These are phyloP conservation scores for Trichoderma sp. DNA, from an alignment of 2,329 filamentous ascomycete genomes.

Conservation along the genomic window DNA sequence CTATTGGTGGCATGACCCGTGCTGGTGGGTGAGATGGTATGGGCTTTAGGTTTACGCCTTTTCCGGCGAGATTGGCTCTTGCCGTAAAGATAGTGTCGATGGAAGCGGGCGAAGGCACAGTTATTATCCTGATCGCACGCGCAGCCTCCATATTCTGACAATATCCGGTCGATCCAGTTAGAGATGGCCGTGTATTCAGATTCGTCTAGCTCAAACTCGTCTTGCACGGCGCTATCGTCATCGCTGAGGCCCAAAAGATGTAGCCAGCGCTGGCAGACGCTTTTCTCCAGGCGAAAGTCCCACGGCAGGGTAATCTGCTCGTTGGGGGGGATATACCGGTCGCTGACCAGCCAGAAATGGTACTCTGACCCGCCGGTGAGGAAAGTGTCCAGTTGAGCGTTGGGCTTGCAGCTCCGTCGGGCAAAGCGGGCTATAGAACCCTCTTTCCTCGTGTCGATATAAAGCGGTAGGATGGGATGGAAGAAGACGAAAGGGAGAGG, in stretches of 20 bases:
- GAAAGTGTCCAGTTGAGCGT: slow-evolving; percentile 84
- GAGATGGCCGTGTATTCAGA: slow-evolving; percentile 64
- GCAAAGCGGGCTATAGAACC: slow-evolving; percentile 86
- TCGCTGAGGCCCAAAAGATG: slow-evolving; percentile 65
- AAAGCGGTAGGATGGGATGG: slow-evolving; percentile 84
- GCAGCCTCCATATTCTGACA: slow-evolving; percentile 79
- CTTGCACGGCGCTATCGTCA: slow-evolving; percentile 54
- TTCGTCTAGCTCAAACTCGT: slow-evolving; percentile 60
- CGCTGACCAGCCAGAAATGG: slow-evolving; percentile 91
- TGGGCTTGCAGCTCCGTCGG: slow-evolving; percentile 89
- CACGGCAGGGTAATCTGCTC: slow-evolving; percentile 67
- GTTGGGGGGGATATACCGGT: slow-evolving; percentile 68
- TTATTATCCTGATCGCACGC: slow-evolving; percentile 69
- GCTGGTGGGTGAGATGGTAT: slow-evolving; percentile 64
- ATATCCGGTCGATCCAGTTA: slow-evolving; percentile 68
- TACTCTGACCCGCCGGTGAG: slow-evolving; percentile 78
- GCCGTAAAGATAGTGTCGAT: slow-evolving; percentile 57
- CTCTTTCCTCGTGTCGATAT: slow-evolving; percentile 88
- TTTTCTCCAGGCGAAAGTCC: slow-evolving; percentile 69
- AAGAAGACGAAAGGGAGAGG: slow-evolving; percentile 81
- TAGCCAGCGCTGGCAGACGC: slow-evolving; percentile 56
- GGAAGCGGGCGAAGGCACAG: slow-evolving; percentile 67
- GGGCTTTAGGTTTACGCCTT: slow-evolving; percentile 60
- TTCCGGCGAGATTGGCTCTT: slow-evolving; percentile 55
- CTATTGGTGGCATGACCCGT: slow-evolving; percentile 66